Evolutionary conservation across 2,329 filamentous ascomycete genomes (phyloP).

Genomic region (Spiromastix sp.): DNA sequence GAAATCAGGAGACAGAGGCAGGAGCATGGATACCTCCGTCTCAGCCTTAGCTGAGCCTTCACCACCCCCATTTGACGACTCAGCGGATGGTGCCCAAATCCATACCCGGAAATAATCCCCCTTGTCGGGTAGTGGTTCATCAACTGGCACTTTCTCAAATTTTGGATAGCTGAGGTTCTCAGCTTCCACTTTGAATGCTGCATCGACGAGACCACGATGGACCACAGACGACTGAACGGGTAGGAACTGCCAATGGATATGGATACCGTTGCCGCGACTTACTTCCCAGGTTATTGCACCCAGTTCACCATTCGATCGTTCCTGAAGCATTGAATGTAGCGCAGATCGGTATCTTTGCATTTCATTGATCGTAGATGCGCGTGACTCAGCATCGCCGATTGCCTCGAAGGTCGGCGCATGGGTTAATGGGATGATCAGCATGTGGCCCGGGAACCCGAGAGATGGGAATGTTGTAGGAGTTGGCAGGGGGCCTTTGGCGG

Average conservation of each 20-base stretch:
- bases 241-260: slow-evolving; percentile 89
- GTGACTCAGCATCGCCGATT: slow-evolving; percentile 50
- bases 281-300: slow-evolving; percentile 91
- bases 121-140: slow-evolving; percentile 32
- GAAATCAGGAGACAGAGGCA: slow-evolving; percentile 60
- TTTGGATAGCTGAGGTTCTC: slow-evolving; percentile 58
- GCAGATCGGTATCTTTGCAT: slow-evolving; percentile 73
- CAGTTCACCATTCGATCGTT: slow-evolving; percentile 42
- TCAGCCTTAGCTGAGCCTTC: slow-evolving; percentile 22
- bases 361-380: slow-evolving; percentile 56
- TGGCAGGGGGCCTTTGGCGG: slow-evolving; percentile 80
- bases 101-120: slow-evolving; percentile 69
- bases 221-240: slow-evolving; percentile 62
- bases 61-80: not conserved
- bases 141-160: slow-evolving; percentile 34
- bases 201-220: slow-evolving; percentile 65
- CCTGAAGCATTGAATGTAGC: slow-evolving; percentile 65
- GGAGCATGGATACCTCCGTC: slow-evolving; percentile 59
- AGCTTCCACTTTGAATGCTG: slow-evolving; percentile 78
- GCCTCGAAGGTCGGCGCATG: slow-evolving; percentile 66
- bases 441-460: slow-evolving; percentile 69
- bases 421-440: slow-evolving; percentile 80
- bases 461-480: slow-evolving; percentile 59
- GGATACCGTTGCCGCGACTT: slow-evolving; percentile 67
- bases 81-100: slow-evolving; percentile 55